Evolutionary conservation across 352 stramenopile species (phyloP).

Genomic region (Plasmopara halstedii): DNA sequence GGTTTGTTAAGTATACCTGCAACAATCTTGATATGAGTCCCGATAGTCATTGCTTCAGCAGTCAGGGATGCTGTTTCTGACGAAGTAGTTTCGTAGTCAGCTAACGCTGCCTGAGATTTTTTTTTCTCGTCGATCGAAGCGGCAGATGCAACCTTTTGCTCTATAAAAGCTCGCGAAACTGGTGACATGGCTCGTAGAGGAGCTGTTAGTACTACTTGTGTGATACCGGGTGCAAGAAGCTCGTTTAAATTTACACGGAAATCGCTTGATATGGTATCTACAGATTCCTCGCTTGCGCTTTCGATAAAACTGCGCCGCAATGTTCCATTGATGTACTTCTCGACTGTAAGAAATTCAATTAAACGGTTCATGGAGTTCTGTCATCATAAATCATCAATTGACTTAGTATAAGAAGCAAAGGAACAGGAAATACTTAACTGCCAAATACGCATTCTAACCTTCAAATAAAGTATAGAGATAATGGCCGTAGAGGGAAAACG

Average conservation of each 20-base stretch:
- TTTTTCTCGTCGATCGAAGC: constrained; percentile 70
- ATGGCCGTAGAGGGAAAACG: constrained; percentile 21
- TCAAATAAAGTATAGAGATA: constrained; percentile 33
- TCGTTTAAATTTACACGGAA: constrained; percentile 31
- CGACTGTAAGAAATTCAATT: constrained; percentile 38
- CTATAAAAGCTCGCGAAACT: constrained; percentile 34
- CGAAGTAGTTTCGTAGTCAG: constrained; percentile 48
- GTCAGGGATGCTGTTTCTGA: constrained; percentile 23
- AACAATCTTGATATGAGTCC: constrained; percentile 23
- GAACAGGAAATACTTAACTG: neutral
- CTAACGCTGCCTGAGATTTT: constrained; percentile 47
- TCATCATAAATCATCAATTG: neutral
- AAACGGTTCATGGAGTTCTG: constrained; percentile 31
- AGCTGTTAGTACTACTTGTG: constrained; percentile 3
- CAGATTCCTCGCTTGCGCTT: constrained; percentile 12
- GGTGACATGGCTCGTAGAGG: constrained; percentile 21
- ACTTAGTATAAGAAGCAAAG: no score
- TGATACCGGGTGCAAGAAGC: constrained; percentile 27
- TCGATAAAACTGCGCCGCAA: constrained; percentile 31
- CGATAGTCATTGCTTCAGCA: constrained; percentile 9
- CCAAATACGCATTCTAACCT: constrained; percentile 14
- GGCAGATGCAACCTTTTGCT: constrained; percentile 47
- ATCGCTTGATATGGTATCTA: constrained; percentile 26
- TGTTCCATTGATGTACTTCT: constrained; percentile 30
- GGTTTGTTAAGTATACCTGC: constrained; percentile 27